These are phyloP conservation scores for Fusarium floridanum DNA, from an alignment of 2,329 filamentous ascomycete genomes.

Conservation along the genomic window DNA sequence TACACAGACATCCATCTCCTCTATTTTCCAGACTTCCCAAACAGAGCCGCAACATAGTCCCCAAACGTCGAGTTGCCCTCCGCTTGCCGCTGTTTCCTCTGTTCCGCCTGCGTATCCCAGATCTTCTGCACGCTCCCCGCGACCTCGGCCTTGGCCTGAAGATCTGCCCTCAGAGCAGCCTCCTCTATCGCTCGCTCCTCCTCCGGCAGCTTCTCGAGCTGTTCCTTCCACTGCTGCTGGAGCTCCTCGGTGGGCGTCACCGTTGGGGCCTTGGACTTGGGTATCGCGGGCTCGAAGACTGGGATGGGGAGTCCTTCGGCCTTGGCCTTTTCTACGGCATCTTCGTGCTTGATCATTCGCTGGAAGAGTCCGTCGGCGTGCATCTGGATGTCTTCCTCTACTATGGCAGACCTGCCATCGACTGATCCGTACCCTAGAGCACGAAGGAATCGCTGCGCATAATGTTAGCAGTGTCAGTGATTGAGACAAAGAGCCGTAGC, in stretches of 20 bases:
- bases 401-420: slow-evolving; percentile 71
- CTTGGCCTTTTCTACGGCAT: slow-evolving; percentile 77
- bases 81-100: slow-evolving; percentile 61
- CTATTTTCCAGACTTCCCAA: slow-evolving; percentile 49
- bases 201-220: slow-evolving; percentile 69
- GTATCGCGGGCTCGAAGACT: slow-evolving; percentile 69
- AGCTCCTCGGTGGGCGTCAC: slow-evolving; percentile 58
- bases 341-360: slow-evolving; percentile 86
- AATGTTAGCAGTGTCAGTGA: slow-evolving; percentile 17
- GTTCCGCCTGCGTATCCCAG: slow-evolving; percentile 62
- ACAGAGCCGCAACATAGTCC: slow-evolving; percentile 48
- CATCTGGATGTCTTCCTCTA: slow-evolving; percentile 93
- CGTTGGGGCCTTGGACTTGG: slow-evolving; percentile 45
- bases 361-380: slow-evolving; percentile 93
- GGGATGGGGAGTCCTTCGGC: slow-evolving; percentile 70
- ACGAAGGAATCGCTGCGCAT: slow-evolving; percentile 81
- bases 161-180: slow-evolving; percentile 73
- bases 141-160: slow-evolving; percentile 71
- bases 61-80: slow-evolving; percentile 49
- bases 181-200: slow-evolving; percentile 73
- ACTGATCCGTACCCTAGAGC: slow-evolving; percentile 87
- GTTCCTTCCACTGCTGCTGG: slow-evolving; percentile 65
- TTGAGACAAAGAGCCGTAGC: background rate
- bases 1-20: background rate
- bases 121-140: slow-evolving; percentile 66